Evolutionary conservation across 2,329 filamentous ascomycete species (phyloP).

Genomic region (Colletotrichum australisinense): DNA sequence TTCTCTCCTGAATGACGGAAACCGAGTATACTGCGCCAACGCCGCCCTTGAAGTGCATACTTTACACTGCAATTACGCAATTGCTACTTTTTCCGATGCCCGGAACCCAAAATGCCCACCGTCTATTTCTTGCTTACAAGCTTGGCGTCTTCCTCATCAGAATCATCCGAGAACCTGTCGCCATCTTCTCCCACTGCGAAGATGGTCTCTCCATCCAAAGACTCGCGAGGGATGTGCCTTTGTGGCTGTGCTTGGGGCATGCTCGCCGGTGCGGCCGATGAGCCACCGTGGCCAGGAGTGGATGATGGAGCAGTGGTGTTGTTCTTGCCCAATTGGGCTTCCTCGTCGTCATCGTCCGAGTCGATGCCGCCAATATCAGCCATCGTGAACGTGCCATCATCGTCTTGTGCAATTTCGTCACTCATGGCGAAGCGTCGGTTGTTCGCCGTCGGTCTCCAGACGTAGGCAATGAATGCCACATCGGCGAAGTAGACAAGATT

Average conservation of each 20-base stretch:
- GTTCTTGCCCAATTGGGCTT: conserved; percentile 59
- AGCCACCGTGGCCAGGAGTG: conserved; percentile 19
- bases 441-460: conserved; percentile 96
- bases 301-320: conserved; percentile 37
- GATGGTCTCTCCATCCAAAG: conserved; percentile 89
- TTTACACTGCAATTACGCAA: conserved; percentile 33
- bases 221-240: conserved; percentile 61
- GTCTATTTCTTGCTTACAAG: conserved; percentile 60
- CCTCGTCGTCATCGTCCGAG: conserved; percentile 69
- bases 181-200: conserved; percentile 91
- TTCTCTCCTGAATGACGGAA: conserved; percentile 1
- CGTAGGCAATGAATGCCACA: conserved; percentile 91
- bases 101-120: not conserved
- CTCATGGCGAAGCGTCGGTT: conserved; percentile 99
- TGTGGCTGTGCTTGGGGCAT: conserved; percentile 32
- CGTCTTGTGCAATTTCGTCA: conserved; percentile 98
- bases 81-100: conserved; percentile 3
- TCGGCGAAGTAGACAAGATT: conserved; percentile 97
- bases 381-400: conserved; percentile 95
- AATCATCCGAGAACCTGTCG: conserved; percentile 86
- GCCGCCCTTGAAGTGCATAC: conserved; percentile 17
- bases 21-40: conserved; percentile 16
- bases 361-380: conserved; percentile 85
- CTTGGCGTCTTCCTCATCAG: conserved; percentile 69
- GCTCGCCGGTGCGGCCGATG: conserved; percentile 20